Conservation (phyloP, 1,139 yeast species). For the Taphrina flavorubra region DNA sequence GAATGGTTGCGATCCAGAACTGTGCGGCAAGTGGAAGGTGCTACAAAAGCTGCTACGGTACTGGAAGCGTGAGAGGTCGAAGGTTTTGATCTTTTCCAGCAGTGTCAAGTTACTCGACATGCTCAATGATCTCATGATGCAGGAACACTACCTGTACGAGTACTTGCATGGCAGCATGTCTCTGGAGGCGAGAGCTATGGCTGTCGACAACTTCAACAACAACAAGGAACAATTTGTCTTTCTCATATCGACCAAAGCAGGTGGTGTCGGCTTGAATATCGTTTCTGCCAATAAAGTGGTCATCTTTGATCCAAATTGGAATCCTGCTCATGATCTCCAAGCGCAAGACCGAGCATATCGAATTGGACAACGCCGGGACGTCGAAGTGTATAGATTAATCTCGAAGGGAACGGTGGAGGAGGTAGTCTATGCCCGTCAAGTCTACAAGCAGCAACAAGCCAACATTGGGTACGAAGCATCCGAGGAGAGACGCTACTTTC, state of each 20-base stretch:
- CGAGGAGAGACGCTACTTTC: slow-evolving; percentile 44
- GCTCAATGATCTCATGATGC: slow-evolving; percentile 85
- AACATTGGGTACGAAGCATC: slow-evolving; percentile 45
- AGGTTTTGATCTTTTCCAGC: slow-evolving; percentile 87
- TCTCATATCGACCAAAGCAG: slow-evolving; percentile 94
- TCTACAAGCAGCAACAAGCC: slow-evolving; percentile 47
- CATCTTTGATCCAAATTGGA: slow-evolving; percentile 95
- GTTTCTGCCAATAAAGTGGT: slow-evolving; percentile 92
- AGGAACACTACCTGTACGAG: slow-evolving; percentile 83
- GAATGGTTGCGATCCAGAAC: slow-evolving; percentile 44
- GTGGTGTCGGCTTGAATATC: slow-evolving; percentile 93
- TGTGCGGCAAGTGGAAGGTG: slow-evolving; percentile 52
- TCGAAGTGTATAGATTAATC: slow-evolving; percentile 84
- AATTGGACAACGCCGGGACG: slow-evolving; percentile 97
- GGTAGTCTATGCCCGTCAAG: slow-evolving; percentile 50
- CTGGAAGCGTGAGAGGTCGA: slow-evolving; percentile 59
- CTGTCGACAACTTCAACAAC: slow-evolving; percentile 90
- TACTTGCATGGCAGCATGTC: slow-evolving; percentile 94
- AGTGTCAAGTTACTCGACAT: slow-evolving; percentile 93
- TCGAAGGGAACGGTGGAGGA: slow-evolving; percentile 97
- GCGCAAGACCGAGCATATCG: slow-evolving; percentile 99
- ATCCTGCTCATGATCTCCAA: slow-evolving; percentile 97
- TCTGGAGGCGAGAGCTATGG: slow-evolving; percentile 88
- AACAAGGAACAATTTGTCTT: slow-evolving; percentile 83
- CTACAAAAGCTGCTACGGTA: slow-evolving; percentile 50